Evolutionary conservation across 176 grass and related monocot species (phyloP).

Genomic region (Avena eriantha): DNA sequence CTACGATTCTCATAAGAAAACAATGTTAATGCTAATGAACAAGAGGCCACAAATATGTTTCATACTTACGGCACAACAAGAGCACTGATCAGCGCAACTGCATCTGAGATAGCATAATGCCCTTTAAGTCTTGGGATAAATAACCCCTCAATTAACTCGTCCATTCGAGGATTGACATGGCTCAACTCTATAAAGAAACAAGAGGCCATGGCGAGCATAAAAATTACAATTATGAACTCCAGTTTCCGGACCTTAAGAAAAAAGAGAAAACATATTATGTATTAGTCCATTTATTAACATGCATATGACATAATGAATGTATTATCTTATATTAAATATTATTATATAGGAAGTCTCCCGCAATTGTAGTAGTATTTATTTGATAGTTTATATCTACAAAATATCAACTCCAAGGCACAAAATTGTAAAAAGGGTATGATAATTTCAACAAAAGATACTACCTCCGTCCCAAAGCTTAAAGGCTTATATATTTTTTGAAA

Average conservation of each 20-base stretch:
- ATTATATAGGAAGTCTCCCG: neutral
- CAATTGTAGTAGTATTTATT: neutral
- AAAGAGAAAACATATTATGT: neutral
- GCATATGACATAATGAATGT: neutral
- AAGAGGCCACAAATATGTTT: neutral
- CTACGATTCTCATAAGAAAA: neutral
- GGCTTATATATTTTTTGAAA: too few relatives aligned
- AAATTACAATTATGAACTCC: slow-evolving; percentile 58
- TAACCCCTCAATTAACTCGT: slow-evolving; percentile 62
- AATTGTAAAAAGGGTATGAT: neutral
- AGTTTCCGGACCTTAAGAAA: slow-evolving; percentile 65
- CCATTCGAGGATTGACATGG: slow-evolving; percentile 60
- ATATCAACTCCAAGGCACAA: neutral
- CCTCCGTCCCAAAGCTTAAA: too few relatives aligned
- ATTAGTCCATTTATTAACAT: neutral
- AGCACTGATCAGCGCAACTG: slow-evolving; percentile 63
- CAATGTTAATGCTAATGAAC: neutral
- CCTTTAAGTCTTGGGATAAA: slow-evolving; percentile 68
- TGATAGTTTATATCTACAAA: neutral
- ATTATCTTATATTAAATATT: neutral
- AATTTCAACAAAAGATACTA: too few relatives aligned
- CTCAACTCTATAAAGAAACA: slow-evolving; percentile 73
- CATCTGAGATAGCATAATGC: slow-evolving; percentile 55
- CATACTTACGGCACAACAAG: slow-evolving; percentile 78
- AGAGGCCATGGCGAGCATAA: slow-evolving; percentile 66